Percentiles rank a stretch among this genome's conserved stretches.
Conservation (phyloP, 805 yeast genomes). For the Pichia cabralensis region DNA sequence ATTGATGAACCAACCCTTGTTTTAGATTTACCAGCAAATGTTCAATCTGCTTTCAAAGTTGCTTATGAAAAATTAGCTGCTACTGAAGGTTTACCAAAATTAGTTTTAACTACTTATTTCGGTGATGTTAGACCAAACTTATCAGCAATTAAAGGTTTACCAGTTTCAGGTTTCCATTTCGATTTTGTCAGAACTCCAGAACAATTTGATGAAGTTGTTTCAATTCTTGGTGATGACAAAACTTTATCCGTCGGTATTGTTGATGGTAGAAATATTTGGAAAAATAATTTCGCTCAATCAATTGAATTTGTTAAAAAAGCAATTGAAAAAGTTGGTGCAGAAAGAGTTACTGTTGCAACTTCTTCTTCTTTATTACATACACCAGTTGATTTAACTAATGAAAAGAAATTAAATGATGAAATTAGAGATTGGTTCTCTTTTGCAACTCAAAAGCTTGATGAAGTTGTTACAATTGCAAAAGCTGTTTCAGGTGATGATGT, state of each 20-base stretch:
- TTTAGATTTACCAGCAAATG: slow-evolving; percentile 78
- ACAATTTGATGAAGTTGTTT: slow-evolving; percentile 78
- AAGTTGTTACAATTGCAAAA: slow-evolving; percentile 87
- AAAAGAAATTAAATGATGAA: slow-evolving; percentile 81
- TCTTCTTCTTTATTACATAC: slow-evolving; percentile 97
- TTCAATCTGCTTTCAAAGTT: slow-evolving; percentile 77
- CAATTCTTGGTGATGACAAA: slow-evolving; percentile 60
- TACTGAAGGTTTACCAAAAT: slow-evolving; percentile 63
- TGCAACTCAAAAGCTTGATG: slow-evolving; percentile 91
- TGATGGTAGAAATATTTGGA: slow-evolving; percentile 99
- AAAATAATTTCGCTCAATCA: slow-evolving; percentile 87
- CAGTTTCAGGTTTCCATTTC: slow-evolving; percentile 92
- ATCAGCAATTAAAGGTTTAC: slow-evolving; percentile 76
- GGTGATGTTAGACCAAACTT: slow-evolving; percentile 98
- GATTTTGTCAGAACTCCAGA: slow-evolving; percentile 95
- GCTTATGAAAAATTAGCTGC: slow-evolving; percentile 73
- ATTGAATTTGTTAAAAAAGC: slow-evolving; percentile 75
- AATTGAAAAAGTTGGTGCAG: slow-evolving; percentile 73
- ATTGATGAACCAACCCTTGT: slow-evolving; percentile 97
- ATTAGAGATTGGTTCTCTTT: slow-evolving; percentile 98
- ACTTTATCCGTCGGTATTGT: slow-evolving; percentile 91
- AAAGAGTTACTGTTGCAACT: slow-evolving; percentile 84
- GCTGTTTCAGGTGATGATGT: slow-evolving; percentile 82
- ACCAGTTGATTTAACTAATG: slow-evolving; percentile 91
- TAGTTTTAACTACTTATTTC: slow-evolving; percentile 84